phyloP scores from a whole-genome alignment of 2,329 filamentous ascomycete genomes.

The Pleochaeta shiraiana region DNA sequence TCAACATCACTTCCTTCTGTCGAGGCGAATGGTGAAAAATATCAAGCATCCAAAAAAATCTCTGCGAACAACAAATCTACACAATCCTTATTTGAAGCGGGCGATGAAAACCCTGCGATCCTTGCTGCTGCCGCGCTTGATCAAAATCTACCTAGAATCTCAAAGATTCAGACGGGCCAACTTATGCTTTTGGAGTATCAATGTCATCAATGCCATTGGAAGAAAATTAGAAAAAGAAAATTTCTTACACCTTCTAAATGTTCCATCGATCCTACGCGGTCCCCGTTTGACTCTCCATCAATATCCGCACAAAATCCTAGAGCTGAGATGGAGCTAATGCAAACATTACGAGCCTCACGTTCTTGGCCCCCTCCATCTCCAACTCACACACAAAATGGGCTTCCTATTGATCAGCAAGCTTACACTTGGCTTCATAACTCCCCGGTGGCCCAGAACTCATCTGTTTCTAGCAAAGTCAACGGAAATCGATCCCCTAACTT shows the following conservation, averaged over 20 bases:
- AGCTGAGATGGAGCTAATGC: slow-evolving; percentile 14
- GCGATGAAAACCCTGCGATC: slow-evolving; percentile 12
- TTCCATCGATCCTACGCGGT: not conserved
- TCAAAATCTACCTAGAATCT: slow-evolving; percentile 12
- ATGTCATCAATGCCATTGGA: slow-evolving; percentile 50
- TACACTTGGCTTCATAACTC: slow-evolving; percentile 29
- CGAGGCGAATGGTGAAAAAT: slow-evolving; percentile 7
- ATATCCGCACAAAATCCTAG: slow-evolving; percentile 9
- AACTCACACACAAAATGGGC: slow-evolving; percentile 8
- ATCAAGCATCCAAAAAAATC: slow-evolving; percentile 6
- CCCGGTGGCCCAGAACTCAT: slow-evolving; percentile 24
- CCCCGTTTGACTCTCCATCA: not conserved
- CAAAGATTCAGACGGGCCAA: not conserved
- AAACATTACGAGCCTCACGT: slow-evolving; percentile 8
- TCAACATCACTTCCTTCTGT: not conserved
- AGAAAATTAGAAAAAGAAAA: slow-evolving; percentile 22
- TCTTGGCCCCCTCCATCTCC: slow-evolving; percentile 7
- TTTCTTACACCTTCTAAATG: slow-evolving; percentile 9
- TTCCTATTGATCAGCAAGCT: slow-evolving; percentile 21
- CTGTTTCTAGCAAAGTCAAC: slow-evolving; percentile 28
- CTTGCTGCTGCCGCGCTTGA: slow-evolving; percentile 18
- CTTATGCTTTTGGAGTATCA: slow-evolving; percentile 30
- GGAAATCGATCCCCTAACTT: slow-evolving; percentile 18
- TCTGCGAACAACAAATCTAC: slow-evolving; percentile 7
- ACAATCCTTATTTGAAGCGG: slow-evolving; percentile 6